Evolutionary conservation across 176 grass and related monocot species (phyloP), one percentile per base, ranked within the genome.

Genomic region (Eremochloa ophiuroides): DNA sequence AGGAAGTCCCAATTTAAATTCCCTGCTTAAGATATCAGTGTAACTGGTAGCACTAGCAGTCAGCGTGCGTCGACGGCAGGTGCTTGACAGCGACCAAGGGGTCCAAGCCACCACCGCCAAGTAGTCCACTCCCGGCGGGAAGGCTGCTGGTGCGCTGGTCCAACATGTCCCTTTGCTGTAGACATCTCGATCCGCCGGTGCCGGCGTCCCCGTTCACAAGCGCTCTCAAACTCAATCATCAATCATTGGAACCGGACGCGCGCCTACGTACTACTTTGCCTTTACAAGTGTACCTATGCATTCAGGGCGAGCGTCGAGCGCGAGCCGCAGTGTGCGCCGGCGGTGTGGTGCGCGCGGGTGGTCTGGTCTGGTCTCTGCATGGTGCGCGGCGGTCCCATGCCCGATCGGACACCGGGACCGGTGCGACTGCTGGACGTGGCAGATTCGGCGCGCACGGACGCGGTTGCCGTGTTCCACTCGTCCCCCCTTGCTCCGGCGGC

Each of bases 251-350:
- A 66, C 77, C 20, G 43, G 46, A 62, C 69, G 26, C 47, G n/a
- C 80, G 62, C 29, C 42, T 3, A n/a, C n/a, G n/a, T n/a, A n/a
- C n/a, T n/a, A 56, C 47, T 23, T 37, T 46, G 5, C 80, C 80
- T 88, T 83, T 79, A 73, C 58, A 73, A 16, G 80, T 83, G 79
- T 64, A 11, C 1, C 1, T 53, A 56, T n/a, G n/a, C 3, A 56
- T n/a, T n/a, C 8, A 40, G 8, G 1, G 48, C 30, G 22, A 17
- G 37, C 53, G 31, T 13, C 72, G n/a, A n/a, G n/a, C n/a, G n/a
- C 28, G 31, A 22, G 43, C 27, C 18, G 25, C 71, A 1, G 26
- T 16, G 22, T 35, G 64, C 47, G 79, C 18, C 38, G 80, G 31
- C 25, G 1, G 26, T 17, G 26, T 25, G 6, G 33, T 29, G 18